Evolutionary conservation across 352 stramenopile species (phyloP), one percentile per base, ranked within the genome.

Genomic region (Phytophthora sp.): DNA sequence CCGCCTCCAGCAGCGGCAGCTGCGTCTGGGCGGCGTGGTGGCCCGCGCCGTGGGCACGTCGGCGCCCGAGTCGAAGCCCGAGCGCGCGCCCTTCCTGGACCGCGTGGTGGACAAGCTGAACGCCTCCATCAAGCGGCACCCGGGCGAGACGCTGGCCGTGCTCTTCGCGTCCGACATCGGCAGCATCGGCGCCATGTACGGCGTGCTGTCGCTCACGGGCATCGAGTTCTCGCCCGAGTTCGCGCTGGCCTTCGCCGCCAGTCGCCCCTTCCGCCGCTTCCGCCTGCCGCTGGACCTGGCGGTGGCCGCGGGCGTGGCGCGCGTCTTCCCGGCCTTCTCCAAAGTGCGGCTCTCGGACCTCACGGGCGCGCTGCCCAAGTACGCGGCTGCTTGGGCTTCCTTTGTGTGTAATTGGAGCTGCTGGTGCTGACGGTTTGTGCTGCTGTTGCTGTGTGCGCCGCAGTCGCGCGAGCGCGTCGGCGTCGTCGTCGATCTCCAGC

Each of bases 161-260:
- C 74, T 96, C 5, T 86, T 95, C 41, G 76, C 81, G 9, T 93
- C 87, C 5, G 88, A 96, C 42, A 93, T 96, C 41, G 73, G 75
- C 51, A 82, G 79, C 45, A 94, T 96, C 53, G 85, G 78, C 26
- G 80, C 77, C 20, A 92, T 88, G 74, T 95, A 95, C 45, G 76
- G 79, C 13, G 34, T 92, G 35, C 72, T 96, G 17, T 80, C 82
- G 21, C 28, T 91, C 13, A 76, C 74, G 4, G 79, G 82, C 7
- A 62, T 90, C 27, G 66, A 83, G 44, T 92, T 96, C 55, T 94
- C 87, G 24, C 84, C 88, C 7, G 88, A 96, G 50, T 96, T 95
- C 51, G 88, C 88, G 6, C 46, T 96, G 18, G 88, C 88, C 12
- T 96, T 94, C 49, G 87, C 85, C 12, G 83, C 82, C 26, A 94